Conservation (phyloP, 2,329 filamentous ascomycete genomes). For the Calonectria crousiana region DNA sequence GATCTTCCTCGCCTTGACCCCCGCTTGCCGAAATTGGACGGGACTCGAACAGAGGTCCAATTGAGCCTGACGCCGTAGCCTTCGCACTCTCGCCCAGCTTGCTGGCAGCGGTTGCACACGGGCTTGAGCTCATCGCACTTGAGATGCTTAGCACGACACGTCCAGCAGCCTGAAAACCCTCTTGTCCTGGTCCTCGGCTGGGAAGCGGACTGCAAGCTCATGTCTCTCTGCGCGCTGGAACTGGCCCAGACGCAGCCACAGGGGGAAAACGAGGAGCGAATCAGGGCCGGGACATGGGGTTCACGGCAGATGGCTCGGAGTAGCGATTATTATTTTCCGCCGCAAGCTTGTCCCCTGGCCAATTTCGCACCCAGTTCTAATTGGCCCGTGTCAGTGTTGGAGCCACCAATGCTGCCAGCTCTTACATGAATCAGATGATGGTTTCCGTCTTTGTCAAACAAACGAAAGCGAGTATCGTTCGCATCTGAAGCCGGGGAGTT, state of each 20-base stretch:
- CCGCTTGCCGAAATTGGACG: background rate
- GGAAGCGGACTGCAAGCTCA: background rate
- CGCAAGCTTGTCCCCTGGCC: background rate
- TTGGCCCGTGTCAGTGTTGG: background rate
- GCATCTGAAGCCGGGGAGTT: background rate
- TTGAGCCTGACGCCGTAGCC: conserved; percentile 4
- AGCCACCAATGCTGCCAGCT: too few species aligned
- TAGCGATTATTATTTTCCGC: background rate
- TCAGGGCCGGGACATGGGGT: background rate
- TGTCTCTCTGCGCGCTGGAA: background rate
- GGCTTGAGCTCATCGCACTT: background rate
- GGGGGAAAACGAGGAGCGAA: background rate
- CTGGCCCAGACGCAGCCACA: background rate
- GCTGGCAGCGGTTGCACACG: background rate
- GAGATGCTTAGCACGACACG: conserved; percentile 2
- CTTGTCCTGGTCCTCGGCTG: background rate
- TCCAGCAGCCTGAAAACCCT: conserved; percentile 4
- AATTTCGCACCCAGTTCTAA: background rate
- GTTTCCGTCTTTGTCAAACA: background rate
- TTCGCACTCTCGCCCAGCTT: background rate
- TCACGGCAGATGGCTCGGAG: background rate
- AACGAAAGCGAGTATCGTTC: background rate
- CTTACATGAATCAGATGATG: background rate
- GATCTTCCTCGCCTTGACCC: background rate
- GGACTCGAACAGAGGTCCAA: background rate